Percentiles rank a stretch among this genome's conserved stretches.
Evolutionary conservation across 78 protist genomes (phyloP).

Genomic region (Bigelowiella natans): DNA sequence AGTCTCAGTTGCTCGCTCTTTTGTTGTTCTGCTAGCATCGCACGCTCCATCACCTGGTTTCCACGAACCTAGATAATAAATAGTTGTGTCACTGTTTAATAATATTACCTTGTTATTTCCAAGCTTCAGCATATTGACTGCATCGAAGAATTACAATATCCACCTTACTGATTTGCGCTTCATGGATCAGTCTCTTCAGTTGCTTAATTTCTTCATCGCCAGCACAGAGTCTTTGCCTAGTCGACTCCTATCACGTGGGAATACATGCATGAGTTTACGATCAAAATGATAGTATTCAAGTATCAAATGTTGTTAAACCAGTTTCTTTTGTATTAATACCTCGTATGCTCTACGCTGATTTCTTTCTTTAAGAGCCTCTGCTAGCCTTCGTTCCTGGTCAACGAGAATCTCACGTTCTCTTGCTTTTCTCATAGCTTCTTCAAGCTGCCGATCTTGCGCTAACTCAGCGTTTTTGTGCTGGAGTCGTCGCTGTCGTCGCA

Average conservation of each 20-base stretch:
- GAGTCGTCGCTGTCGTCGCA: background rate
- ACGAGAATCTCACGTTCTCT: background rate
- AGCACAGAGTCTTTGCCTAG: background rate
- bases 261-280: too few species aligned
- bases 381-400: background rate
- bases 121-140: too few species aligned
- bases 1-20: background rate
- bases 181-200: background rate
- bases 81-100: too few species aligned
- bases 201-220: background rate
- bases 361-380: background rate
- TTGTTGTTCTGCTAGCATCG: background rate
- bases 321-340: too few species aligned
- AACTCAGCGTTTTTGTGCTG: background rate
- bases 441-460: background rate
- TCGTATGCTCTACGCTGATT: background rate
- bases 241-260: background rate
- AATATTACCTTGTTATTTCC: too few species aligned
- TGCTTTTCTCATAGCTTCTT: background rate
- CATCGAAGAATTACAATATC: too few species aligned
- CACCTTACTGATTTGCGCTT: background rate
- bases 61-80: background rate
- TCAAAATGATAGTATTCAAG: too few species aligned
- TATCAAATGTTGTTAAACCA: too few species aligned
- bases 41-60: background rate